Percentiles rank a stretch among this genome's conserved stretches.
Evolutionary conservation across 306 rosid genomes (phyloP).

Genomic region (Rubus parviflorus): DNA sequence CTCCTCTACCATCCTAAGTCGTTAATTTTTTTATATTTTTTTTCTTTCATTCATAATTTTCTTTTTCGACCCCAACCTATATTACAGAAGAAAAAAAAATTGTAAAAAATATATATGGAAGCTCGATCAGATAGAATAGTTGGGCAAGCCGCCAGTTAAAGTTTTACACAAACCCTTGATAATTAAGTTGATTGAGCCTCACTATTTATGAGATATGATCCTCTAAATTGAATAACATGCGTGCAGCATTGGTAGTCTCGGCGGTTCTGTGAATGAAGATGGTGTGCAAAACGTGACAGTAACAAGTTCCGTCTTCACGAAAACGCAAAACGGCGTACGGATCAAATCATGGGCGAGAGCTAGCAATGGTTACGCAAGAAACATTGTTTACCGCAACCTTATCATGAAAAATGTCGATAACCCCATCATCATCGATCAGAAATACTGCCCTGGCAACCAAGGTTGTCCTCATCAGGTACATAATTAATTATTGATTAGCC

Average conservation of each 20-base stretch:
- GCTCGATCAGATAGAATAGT: no score
- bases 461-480: constrained; percentile 19
- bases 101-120: no score
- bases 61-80: no score
- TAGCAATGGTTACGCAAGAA: background rate
- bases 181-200: background rate
- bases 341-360: constrained; percentile 24
- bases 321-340: constrained; percentile 23
- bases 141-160: no score
- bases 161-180: no score
- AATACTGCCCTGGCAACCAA: constrained; percentile 12
- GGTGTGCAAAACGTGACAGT: constrained; percentile 17
- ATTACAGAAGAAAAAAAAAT: no score
- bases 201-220: background rate
- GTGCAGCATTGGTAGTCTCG: constrained; percentile 28
- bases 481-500: background rate
- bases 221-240: background rate
- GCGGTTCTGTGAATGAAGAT: background rate
- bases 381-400: constrained; percentile 7
- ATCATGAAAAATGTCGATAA: constrained; percentile 20
- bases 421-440: constrained; percentile 23
- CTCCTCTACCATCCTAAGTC: no score
- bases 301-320: constrained; percentile 14
- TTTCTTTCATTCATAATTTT: no score
- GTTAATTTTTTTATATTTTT: no score